phyloP scores from a whole-genome alignment of 371 early-diverging fungal species.

The Cokeromyces recurvatus region DNA sequence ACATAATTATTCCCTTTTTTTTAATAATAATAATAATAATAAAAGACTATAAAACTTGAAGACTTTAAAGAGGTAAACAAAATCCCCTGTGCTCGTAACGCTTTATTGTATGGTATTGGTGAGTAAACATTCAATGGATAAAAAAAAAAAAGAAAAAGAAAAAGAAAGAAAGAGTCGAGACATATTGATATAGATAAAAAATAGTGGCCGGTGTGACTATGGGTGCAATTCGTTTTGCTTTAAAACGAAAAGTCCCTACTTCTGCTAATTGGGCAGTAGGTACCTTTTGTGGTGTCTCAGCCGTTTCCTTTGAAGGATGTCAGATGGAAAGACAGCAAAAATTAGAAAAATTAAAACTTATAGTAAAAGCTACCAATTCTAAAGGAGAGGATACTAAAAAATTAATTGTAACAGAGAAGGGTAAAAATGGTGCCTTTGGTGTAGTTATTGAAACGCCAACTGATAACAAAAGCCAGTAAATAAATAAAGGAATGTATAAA shows the following conservation, averaged over 20 bases:
- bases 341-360: slow-evolving; percentile 31
- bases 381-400: slow-evolving; percentile 8
- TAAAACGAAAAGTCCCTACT: slow-evolving; percentile 31
- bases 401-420: slow-evolving; percentile 26
- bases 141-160: not conserved
- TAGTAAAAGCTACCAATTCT: slow-evolving; percentile 41
- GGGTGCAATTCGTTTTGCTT: slow-evolving; percentile 35
- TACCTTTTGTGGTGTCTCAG: slow-evolving; percentile 39
- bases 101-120: slow-evolving; percentile 46
- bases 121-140: not conserved
- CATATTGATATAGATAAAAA: too few relatives aligned
- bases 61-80: slow-evolving; percentile 42
- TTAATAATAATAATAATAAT: too few relatives aligned
- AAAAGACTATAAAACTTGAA: slow-evolving; percentile 41
- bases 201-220: slow-evolving; percentile 36
- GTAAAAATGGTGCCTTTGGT: slow-evolving; percentile 34
- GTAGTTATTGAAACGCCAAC: slow-evolving; percentile 33
- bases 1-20: too few relatives aligned
- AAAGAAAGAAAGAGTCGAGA: not conserved
- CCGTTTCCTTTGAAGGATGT: slow-evolving; percentile 39
- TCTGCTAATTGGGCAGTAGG: slow-evolving; percentile 50
- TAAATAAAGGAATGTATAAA: too few relatives aligned
- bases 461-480: not conserved
- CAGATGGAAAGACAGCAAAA: slow-evolving; percentile 39
- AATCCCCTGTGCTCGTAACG: slow-evolving; percentile 47